Conservation (phyloP, 495 filamentous ascomycete species). For the Penicillium canescens region DNA sequence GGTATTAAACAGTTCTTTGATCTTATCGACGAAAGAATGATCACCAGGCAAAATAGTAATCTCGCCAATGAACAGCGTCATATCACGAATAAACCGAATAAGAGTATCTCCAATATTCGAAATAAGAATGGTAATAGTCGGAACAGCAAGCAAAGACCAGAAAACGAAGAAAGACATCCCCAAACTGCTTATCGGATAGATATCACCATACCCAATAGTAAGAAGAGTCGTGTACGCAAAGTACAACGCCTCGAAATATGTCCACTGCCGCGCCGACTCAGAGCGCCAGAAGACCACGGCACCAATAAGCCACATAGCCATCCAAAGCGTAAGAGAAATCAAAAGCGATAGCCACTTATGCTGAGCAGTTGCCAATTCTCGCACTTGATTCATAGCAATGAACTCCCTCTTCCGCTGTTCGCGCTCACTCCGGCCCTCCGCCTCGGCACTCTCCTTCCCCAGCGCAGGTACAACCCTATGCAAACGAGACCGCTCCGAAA, state of each 20-base stretch:
- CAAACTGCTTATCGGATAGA: slow-evolving; percentile 65
- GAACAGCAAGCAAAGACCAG: slow-evolving; percentile 83
- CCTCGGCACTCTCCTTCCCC: not conserved
- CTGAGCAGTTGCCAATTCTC: slow-evolving; percentile 54
- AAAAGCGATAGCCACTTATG: slow-evolving; percentile 68
- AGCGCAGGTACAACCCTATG: slow-evolving; percentile 17
- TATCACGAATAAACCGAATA: slow-evolving; percentile 66
- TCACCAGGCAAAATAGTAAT: slow-evolving; percentile 78
- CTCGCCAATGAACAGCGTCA: slow-evolving; percentile 68
- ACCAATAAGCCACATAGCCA: slow-evolving; percentile 78
- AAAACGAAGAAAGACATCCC: slow-evolving; percentile 85
- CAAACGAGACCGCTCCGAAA: slow-evolving; percentile 10
- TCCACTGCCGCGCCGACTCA: slow-evolving; percentile 63
- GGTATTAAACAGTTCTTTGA: slow-evolving; percentile 18
- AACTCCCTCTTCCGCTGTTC: slow-evolving; percentile 72
- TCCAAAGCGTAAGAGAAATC: slow-evolving; percentile 62
- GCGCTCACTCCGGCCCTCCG: slow-evolving; percentile 38
- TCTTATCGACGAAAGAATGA: slow-evolving; percentile 17
- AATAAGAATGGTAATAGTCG: slow-evolving; percentile 81
- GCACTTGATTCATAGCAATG: slow-evolving; percentile 73
- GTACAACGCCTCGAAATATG: slow-evolving; percentile 79
- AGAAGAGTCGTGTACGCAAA: slow-evolving; percentile 77
- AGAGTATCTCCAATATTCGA: slow-evolving; percentile 70
- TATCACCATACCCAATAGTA: slow-evolving; percentile 86
- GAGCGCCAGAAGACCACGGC: slow-evolving; percentile 68